Evolutionary conservation across 345 rosid genomes (phyloP).

Genomic region (Hypericum androsaemum): DNA sequence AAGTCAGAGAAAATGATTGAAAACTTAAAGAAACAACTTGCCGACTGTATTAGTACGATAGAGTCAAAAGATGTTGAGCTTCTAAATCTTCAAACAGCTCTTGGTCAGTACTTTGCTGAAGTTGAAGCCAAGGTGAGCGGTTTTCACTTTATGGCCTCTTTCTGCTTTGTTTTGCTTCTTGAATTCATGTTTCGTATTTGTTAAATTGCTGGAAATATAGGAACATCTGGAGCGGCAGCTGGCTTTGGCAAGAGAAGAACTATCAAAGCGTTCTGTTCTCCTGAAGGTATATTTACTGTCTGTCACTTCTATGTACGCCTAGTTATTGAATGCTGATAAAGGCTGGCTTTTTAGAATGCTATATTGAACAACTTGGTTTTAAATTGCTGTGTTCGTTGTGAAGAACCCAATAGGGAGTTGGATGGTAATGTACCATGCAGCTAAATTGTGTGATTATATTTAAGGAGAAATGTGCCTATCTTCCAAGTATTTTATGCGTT

Average conservation of each 20-base stretch:
- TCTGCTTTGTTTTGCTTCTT: not conserved
- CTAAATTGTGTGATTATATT: no score
- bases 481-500: no score
- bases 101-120: conserved; percentile 97
- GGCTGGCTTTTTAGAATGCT: no score
- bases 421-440: no score
- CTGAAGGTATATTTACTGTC: conserved; percentile 42
- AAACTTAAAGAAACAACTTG: conserved; percentile 63
- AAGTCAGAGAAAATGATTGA: conserved; percentile 52
- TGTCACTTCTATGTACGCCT: conserved; percentile 1
- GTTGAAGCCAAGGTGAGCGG: conserved; percentile 80
- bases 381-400: no score
- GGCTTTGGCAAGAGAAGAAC: conserved; percentile 73
- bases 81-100: conserved; percentile 87
- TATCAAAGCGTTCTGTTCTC: conserved; percentile 42
- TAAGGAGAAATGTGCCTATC: no score
- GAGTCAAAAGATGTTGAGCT: conserved; percentile 77
- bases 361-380: no score
- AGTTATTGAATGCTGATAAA: not conserved
- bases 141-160: not conserved
- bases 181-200: conserved; percentile 1
- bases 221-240: conserved; percentile 76
- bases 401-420: no score
- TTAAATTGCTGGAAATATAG: conserved; percentile 20
- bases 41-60: conserved; percentile 52